Base-by-base conservation (phyloP, 345 rosid species). In the Psidium guajava region DNA sequence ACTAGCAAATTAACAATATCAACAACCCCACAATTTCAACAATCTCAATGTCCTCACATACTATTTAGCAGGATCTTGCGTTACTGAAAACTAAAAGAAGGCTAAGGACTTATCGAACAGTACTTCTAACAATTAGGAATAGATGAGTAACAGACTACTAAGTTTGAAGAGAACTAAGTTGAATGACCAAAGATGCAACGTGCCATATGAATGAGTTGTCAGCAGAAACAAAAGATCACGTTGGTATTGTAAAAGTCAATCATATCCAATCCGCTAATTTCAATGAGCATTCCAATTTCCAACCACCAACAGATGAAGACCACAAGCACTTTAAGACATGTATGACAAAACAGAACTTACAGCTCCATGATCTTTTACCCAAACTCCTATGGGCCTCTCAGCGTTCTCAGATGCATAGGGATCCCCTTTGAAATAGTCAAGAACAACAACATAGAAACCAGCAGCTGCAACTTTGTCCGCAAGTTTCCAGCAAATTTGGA, bases 401-500 rank as follows among this genome's bases (percentile, higher is more conserved):
- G 90, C 24, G 20, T 88, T 88, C 28, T 88, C 90, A 3, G 92
- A 91, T 47, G 47, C 86, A 86, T 40, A 94, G 18, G 96, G 94
- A 77, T 95, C 97, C 54, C 95, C 96, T 83, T 91, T 86, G 80
- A 95, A 83, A 89, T 91, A 92, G 86, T 95, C 98, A 0, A 97
- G 98, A 86, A 92, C 95, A 54, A 88, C 94, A 40, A 89, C 98
- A 85, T 87, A 92, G 87, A 87, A 94, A 58, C 97, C 98, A 92
- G 93, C 91, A 85, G 89, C 93, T 83, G 96, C 95, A 87, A 93
- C 91, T 88, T 94, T 95, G 92, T 95, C 98, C 0, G 97, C 98
- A 51, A 95, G 92, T 87, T 93, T 93, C 88, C 97, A 93, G 82
- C 87, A 83, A 52, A 28, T 85, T 25, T 58, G 82, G 16, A 89